Base-by-base conservation (phyloP, 768 basidiomycete genomes). In the Pisolithus microcarpus region DNA sequence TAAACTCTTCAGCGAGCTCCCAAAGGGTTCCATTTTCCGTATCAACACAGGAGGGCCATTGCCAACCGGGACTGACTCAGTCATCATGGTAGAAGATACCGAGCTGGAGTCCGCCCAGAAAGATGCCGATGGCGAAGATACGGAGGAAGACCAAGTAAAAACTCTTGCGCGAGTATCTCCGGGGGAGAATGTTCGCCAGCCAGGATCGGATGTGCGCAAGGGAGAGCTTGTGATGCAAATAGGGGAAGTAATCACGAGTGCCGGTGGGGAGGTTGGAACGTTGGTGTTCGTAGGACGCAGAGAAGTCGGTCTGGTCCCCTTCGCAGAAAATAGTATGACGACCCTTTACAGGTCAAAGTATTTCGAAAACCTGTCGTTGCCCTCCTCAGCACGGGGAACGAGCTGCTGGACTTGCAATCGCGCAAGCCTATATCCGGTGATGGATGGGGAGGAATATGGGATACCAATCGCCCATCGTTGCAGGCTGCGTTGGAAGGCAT, bases 1-100 rank as follows among this genome's bases (percentile, higher is more conserved):
- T 47, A 28, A 54, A 1, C 55, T 59, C n/a, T 11, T 59, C 31
- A 58, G 57, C 15, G 61, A 65, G 4, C 53, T 79, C 5, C 81
- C 84, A 21, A 52, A 63, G 0, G 71, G 80, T 8, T 61, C 70
- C 18, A 66, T 79, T 37, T 64, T 73, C 11, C 83, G 91, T 40
- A 79, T 95, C 65, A 93, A 92, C 67, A 95, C 91, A 0, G 91
- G 91, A 6, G 85, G 79, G 0, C 87, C 89, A 0, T 70, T 95
- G 2, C 91, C 91, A 2, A 63, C 68, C 0, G 90, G 87, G 5
- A 66, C 84, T 7, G 84, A 93, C 61, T 71, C 88, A 0, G 84
- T 92, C 2, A 83, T 95, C 65, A 94, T 93, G 91, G 91, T 95
- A 18, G 91, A 95, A 68, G 91, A 94, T 63, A 94, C 91, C 0